A percentile compares a stretch with the other conserved stretches of the same genome.
phyloP scores from a whole-genome alignment of 2,329 filamentous ascomycete species.

The Aurifilum marmelostoma region DNA sequence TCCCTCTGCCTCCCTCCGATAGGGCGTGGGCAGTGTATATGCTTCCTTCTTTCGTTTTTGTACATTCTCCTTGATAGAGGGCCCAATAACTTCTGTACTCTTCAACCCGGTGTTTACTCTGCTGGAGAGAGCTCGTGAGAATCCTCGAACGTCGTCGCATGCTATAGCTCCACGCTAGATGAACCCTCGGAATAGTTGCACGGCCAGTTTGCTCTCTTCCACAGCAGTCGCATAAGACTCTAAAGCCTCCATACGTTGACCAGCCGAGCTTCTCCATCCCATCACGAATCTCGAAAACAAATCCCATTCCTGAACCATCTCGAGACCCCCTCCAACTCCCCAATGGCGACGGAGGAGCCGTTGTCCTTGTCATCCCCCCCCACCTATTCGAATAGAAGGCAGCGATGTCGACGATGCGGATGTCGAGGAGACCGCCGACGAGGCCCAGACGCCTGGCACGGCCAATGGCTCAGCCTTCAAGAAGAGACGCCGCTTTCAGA shows the following conservation, averaged over 20 bases:
- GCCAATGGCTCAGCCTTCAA: slow-evolving; percentile 55
- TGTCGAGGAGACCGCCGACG: slow-evolving; percentile 84
- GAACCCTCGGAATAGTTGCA: neutral
- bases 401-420: slow-evolving; percentile 74
- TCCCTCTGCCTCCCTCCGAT: neutral
- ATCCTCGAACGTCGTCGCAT: neutral
- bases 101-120: neutral
- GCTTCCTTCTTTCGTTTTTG: neutral
- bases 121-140: neutral
- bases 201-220: neutral
- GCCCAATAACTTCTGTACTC: neutral
- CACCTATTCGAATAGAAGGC: slow-evolving; percentile 53
- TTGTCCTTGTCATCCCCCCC: slow-evolving; percentile 33
- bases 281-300: slow-evolving; percentile 50
- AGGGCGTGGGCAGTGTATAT: slow-evolving; percentile 5
- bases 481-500: slow-evolving; percentile 65
- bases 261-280: slow-evolving; percentile 33
- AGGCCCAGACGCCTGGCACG: slow-evolving; percentile 51
- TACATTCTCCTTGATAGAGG: neutral
- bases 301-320: slow-evolving; percentile 32
- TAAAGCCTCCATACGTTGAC: neutral
- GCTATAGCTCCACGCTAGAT: neutral
- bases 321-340: neutral
- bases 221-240: neutral
- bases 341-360: slow-evolving; percentile 28